A percentile compares a stretch with the other conserved stretches of the same genome.
Evolutionary conservation across 768 basidiomycete species (phyloP).

Genomic region (Trametes gibbosa): DNA sequence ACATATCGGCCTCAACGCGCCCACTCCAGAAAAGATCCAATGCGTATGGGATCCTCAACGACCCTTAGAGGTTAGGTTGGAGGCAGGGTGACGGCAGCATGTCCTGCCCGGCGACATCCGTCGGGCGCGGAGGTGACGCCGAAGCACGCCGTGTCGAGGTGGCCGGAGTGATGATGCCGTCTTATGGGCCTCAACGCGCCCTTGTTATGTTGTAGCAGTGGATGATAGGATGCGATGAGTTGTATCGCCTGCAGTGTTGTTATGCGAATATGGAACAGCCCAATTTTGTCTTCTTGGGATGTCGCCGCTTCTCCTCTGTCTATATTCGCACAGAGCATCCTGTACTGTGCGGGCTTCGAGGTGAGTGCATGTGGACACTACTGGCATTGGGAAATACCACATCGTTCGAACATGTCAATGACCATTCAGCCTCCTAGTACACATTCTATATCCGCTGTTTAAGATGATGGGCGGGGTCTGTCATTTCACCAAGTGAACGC

Average conservation of each 20-base stretch:
- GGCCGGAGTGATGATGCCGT: conserved; percentile 9
- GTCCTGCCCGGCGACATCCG: conserved; percentile 13
- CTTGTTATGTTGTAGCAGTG: conserved; percentile 10
- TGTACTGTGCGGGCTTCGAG: too few species aligned
- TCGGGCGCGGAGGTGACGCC: conserved; percentile 7
- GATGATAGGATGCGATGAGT: background rate
- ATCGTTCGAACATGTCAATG: too few species aligned
- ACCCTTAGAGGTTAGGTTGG: conserved; percentile 22
- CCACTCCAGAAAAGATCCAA: conserved; percentile 28
- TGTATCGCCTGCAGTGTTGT: background rate
- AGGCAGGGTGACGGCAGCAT: conserved; percentile 20
- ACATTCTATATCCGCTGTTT: too few species aligned
- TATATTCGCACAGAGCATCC: too few species aligned
- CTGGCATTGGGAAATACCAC: too few species aligned
- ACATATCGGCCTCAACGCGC: conserved; percentile 61
- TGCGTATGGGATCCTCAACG: conserved; percentile 32
- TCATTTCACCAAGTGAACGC: too few species aligned
- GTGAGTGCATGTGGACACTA: too few species aligned
- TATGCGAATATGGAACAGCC: background rate
- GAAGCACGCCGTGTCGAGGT: conserved; percentile 2
- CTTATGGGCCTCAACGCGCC: conserved; percentile 29
- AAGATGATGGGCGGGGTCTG: too few species aligned
- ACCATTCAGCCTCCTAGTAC: too few species aligned
- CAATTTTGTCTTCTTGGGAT: background rate
- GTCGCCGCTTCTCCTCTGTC: background rate